Evolutionary conservation across 192 early-diverging fungal genomes (phyloP).

Genomic region (Podila horticola): DNA sequence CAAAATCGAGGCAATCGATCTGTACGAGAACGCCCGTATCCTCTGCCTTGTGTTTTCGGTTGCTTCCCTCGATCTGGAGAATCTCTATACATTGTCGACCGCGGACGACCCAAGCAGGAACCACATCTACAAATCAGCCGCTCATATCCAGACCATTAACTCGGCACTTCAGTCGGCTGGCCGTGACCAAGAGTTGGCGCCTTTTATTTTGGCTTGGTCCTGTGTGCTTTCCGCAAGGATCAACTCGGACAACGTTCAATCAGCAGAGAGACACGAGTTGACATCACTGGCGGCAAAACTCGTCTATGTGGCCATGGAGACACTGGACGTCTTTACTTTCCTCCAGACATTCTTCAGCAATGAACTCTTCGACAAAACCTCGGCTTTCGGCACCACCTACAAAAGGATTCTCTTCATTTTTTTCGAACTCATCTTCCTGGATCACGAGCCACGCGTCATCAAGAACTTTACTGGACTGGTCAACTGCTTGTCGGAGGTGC

Average conservation of each 20-base stretch:
- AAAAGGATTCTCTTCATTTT: slow-evolving; percentile 29
- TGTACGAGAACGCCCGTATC: slow-evolving; percentile 32
- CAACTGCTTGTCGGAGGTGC: slow-evolving; percentile 18
- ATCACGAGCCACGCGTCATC: slow-evolving; percentile 21
- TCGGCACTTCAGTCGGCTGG: slow-evolving; percentile 35
- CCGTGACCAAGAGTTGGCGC: slow-evolving; percentile 33
- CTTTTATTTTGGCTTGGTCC: slow-evolving; percentile 59
- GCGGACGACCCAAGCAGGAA: slow-evolving; percentile 5
- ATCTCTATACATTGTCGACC: slow-evolving; percentile 20
- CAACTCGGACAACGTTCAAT: not conserved
- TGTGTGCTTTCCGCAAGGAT: slow-evolving; percentile 40
- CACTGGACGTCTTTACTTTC: slow-evolving; percentile 23
- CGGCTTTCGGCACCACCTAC: slow-evolving; percentile 17
- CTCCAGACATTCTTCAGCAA: slow-evolving; percentile 22
- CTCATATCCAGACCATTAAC: slow-evolving; percentile 41
- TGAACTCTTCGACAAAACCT: slow-evolving; percentile 24
- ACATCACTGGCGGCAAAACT: slow-evolving; percentile 13
- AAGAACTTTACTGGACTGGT: slow-evolving; percentile 43
- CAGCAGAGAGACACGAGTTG: slow-evolving; percentile 5
- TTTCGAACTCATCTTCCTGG: slow-evolving; percentile 29
- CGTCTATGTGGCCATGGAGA: slow-evolving; percentile 28
- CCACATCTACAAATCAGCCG: slow-evolving; percentile 34
- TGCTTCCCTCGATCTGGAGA: slow-evolving; percentile 37
- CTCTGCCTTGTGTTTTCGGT: slow-evolving; percentile 50
- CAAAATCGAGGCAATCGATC: slow-evolving; percentile 36